phyloP scores from a whole-genome alignment of 2,329 filamentous ascomycete species.

The Aaosphaeria arxii region DNA sequence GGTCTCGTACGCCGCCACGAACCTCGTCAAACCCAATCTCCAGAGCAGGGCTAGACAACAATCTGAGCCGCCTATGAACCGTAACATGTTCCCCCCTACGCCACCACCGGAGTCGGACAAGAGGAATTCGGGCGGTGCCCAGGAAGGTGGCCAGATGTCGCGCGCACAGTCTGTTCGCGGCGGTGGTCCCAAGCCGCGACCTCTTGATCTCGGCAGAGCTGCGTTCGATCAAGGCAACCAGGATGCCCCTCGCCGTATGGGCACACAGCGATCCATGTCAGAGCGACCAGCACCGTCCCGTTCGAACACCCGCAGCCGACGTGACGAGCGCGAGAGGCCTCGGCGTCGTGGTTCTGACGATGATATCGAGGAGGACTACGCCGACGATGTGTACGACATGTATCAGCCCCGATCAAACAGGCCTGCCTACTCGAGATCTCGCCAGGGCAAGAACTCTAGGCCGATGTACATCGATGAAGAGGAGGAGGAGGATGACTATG shows the following conservation, averaged over 20 bases:
- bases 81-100: slow-evolving; percentile 94
- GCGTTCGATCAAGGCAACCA: slow-evolving; percentile 42
- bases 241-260: slow-evolving; percentile 32
- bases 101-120: slow-evolving; percentile 89
- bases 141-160: slow-evolving; percentile 36
- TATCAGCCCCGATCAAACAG: slow-evolving; percentile 48
- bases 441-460: slow-evolving; percentile 40
- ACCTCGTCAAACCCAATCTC: slow-evolving; percentile 84
- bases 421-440: slow-evolving; percentile 24
- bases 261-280: slow-evolving; percentile 41
- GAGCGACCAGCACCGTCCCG: slow-evolving; percentile 41
- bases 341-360: slow-evolving; percentile 37
- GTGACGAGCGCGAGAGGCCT: slow-evolving; percentile 12
- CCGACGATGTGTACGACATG: slow-evolving; percentile 61
- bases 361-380: slow-evolving; percentile 61
- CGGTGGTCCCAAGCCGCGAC: slow-evolving; percentile 46
- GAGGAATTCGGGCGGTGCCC: slow-evolving; percentile 23
- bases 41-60: slow-evolving; percentile 74
- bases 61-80: slow-evolving; percentile 74
- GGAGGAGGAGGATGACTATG: slow-evolving; percentile 67
- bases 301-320: slow-evolving; percentile 28
- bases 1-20: slow-evolving; percentile 87
- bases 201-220: slow-evolving; percentile 48
- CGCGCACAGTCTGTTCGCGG: slow-evolving; percentile 50
- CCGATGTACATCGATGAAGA: slow-evolving; percentile 76